These are phyloP conservation scores for Euphorbia celastroides DNA, from an alignment of 441 rosid species.

Conservation along the genomic window DNA sequence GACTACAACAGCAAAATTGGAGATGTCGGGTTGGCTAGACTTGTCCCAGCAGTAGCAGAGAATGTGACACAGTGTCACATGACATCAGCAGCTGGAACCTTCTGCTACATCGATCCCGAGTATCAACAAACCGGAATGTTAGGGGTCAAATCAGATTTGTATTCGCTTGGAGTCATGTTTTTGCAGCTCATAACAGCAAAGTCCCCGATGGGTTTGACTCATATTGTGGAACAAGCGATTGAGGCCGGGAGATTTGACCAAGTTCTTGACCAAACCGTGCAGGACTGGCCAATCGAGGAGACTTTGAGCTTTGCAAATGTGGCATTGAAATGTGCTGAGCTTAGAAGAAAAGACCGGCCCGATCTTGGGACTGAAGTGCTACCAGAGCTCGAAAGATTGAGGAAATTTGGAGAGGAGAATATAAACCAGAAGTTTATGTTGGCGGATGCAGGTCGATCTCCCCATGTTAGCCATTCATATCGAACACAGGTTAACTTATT, in stretches of 20 bases:
- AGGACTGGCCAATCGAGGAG: conserved; percentile 43
- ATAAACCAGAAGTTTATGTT: background rate
- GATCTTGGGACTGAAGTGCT: conserved; percentile 26
- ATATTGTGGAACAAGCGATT: conserved; percentile 27
- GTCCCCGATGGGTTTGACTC: conserved; percentile 51
- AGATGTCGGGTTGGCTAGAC: conserved; percentile 49
- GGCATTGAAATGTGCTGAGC: conserved; percentile 36
- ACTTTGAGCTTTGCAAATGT: conserved; percentile 29
- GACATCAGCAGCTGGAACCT: conserved; percentile 49
- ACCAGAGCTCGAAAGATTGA: conserved; percentile 24
- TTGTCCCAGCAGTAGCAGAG: conserved; percentile 42
- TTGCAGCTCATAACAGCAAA: conserved; percentile 39
- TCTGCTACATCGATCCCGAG: conserved; percentile 49
- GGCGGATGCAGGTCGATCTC: background rate
- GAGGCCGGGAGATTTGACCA: conserved; percentile 26
- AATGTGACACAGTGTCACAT: conserved; percentile 37
- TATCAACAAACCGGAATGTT: conserved; percentile 41
- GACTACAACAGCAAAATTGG: conserved; percentile 29
- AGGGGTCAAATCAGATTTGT: conserved; percentile 44
- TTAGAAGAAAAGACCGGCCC: conserved; percentile 35
- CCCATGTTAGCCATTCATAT: conserved; percentile 23
- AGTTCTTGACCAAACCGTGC: conserved; percentile 34
- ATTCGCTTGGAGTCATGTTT: conserved; percentile 41
- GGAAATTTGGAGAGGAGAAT: conserved; percentile 18
- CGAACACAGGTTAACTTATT: conserved; percentile 30